Percentiles rank a stretch among this genome's conserved stretches.
Evolutionary conservation across 495 filamentous ascomycete genomes (phyloP).

Genomic region (Stereocaulon alpinum): DNA sequence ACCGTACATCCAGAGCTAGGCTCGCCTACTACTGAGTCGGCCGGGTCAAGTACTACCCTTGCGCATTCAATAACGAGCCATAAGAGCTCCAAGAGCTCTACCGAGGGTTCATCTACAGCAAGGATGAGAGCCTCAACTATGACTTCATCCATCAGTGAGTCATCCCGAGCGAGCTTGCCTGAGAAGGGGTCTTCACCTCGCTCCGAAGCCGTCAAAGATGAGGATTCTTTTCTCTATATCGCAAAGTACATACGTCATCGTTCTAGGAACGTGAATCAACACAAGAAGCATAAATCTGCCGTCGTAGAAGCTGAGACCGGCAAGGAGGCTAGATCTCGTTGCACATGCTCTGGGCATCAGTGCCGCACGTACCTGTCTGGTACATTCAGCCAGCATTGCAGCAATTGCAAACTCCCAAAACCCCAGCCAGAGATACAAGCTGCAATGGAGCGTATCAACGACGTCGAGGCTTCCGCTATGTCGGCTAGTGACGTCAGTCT

Average conservation of each 20-base stretch:
- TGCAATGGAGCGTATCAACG: not conserved
- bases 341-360: not conserved
- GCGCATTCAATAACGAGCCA: not conserved
- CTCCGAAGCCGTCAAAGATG: not conserved
- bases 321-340: not conserved
- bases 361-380: not conserved
- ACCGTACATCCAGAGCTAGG: not conserved
- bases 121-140: not conserved
- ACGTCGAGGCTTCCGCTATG: not conserved
- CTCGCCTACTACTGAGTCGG: not conserved
- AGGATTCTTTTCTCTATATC: conserved; percentile 7
- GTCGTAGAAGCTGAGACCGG: not conserved
- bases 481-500: not conserved
- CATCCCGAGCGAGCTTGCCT: not conserved
- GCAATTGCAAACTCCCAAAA: not conserved
- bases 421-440: not conserved
- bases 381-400: not conserved
- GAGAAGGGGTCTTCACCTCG: not conserved
- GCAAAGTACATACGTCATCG: not conserved
- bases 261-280: not conserved
- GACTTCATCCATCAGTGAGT: not conserved
- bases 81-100: not conserved
- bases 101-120: not conserved
- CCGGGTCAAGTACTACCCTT: not conserved
- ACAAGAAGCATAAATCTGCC: not conserved